Base-by-base conservation (phyloP, 2,329 filamentous ascomycete species). In the Pseudomassariella vexata region DNA sequence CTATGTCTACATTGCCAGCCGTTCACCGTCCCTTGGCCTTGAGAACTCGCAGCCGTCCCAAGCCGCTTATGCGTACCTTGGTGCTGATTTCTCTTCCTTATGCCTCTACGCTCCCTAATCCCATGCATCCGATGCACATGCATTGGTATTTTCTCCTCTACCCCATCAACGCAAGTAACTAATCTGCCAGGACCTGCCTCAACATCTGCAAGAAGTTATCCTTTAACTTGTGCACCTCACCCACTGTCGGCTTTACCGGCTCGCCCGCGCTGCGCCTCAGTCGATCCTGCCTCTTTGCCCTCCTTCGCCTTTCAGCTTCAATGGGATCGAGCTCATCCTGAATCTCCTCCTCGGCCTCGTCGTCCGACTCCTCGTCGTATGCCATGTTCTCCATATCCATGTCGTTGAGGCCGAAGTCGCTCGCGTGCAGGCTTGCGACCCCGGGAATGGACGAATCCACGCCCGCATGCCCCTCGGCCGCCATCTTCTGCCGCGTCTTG, bases 401-500 rank as follows among this genome's bases (percentile, higher is more conserved):
- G 49, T 84, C 76, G 52, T 95, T 79, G 14, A 98, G 65, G 1
- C 92, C 92, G 62, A 98, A 98, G 60, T 98, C 92, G 29, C 75
- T 77, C 15, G 82, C 81, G 49, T 73, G 79, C 63, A 96, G 94
- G 10, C 57, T 65, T 12, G 54, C 49, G 43, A 69, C 65, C 16
- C 66, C 76, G 7, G 71, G 74, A 6, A 71, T 58, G 17, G 68
- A 67, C 12, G 62, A 59, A 31, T 63, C 65, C 8, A 55, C 55
- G 22, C 66, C 65, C 5, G 68, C 68, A 6, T 55, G 68, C 3
- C 79, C 79, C 50, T 90, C 88, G 3, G 87, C 88, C 0, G 92
- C 92, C 92, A 98, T 96, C 71, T 98, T 98, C 65, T 96, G 92
- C 33, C 89, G 70, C 7, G 92, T 98, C 70, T 98, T 98, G 62